phyloP scores from a whole-genome alignment of 768 basidiomycete genomes.

The Mycena metata region DNA sequence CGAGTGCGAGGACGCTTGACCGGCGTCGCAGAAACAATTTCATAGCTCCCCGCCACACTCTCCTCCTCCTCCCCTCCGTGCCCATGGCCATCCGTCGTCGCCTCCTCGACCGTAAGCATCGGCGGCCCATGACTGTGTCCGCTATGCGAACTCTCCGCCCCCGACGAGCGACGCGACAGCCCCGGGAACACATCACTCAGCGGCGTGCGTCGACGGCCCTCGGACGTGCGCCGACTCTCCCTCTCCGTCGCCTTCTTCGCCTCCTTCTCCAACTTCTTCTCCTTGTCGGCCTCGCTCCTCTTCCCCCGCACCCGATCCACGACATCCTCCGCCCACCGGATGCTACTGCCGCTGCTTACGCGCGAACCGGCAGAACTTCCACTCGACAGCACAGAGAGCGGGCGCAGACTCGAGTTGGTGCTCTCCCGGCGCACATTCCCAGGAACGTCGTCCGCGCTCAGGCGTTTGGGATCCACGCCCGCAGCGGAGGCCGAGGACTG shows the following conservation, averaged over 20 bases:
- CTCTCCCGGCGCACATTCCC: constrained; percentile 21
- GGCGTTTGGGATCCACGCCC: constrained; percentile 45
- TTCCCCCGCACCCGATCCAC: constrained; percentile 46
- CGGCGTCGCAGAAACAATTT: constrained; percentile 52
- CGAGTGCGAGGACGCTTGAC: constrained; percentile 64
- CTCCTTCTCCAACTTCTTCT: constrained; percentile 44
- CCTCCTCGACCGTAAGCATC: constrained; percentile 62
- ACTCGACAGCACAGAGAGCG: constrained; percentile 48
- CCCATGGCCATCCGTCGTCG: constrained; percentile 66
- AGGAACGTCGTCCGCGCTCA: constrained; percentile 46
- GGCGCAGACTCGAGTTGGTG: constrained; percentile 47
- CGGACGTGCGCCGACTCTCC: constrained; percentile 62
- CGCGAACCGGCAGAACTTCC: constrained; percentile 58
- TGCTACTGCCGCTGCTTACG: constrained; percentile 62
- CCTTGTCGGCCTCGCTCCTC: constrained; percentile 43
- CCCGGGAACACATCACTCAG: constrained; percentile 74
- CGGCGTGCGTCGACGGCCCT: constrained; percentile 67
- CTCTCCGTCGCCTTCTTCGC: constrained; percentile 45
- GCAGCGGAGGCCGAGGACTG: not conserved
- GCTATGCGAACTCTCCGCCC: constrained; percentile 17
- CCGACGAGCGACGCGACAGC: constrained; percentile 40
- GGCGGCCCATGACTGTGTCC: constrained; percentile 15
- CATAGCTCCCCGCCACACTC: constrained; percentile 20
- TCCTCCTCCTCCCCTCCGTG: constrained; percentile 42
- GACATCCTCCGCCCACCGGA: constrained; percentile 53